Evolutionary conservation across 768 basidiomycete genomes (phyloP).

Genomic region (Porpolomopsis calyptriformis): DNA sequence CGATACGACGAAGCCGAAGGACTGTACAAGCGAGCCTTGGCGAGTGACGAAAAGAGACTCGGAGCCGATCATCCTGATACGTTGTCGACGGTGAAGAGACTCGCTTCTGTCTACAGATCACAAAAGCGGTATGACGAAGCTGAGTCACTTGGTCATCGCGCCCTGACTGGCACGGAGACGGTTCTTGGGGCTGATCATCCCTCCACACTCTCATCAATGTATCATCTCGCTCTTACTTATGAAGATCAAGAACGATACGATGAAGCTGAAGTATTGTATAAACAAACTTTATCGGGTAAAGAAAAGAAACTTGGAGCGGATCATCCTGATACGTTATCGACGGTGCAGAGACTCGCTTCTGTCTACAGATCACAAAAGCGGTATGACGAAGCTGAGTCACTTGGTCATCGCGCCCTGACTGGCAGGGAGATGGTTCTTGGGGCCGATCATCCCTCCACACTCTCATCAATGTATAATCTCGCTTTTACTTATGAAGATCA

Average conservation of each 20-base stretch:
- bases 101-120: not conserved
- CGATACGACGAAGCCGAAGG: not conserved
- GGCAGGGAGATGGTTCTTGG: not conserved
- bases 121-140: not conserved
- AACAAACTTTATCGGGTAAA: not conserved
- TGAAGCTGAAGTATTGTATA: not conserved
- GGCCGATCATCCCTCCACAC: not conserved
- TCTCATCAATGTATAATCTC: not conserved
- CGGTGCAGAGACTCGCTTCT: not conserved
- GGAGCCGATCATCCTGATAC: not conserved
- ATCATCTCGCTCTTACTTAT: not conserved
- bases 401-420: no score
- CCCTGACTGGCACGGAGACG: not conserved
- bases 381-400: no score
- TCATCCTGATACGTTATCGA: not conserved
- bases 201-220: not conserved
- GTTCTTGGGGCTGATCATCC: not conserved
- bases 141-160: not conserved
- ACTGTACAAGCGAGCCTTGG: not conserved
- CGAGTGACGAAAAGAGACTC: not conserved
- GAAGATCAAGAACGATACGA: not conserved
- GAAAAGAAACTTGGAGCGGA: not conserved
- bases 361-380: not conserved
- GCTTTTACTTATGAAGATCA: not conserved
- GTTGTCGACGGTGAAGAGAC: not conserved